Conservation (phyloP, 1,284 basidiomycete genomes). For the Pseudozyma pruni region DNA sequence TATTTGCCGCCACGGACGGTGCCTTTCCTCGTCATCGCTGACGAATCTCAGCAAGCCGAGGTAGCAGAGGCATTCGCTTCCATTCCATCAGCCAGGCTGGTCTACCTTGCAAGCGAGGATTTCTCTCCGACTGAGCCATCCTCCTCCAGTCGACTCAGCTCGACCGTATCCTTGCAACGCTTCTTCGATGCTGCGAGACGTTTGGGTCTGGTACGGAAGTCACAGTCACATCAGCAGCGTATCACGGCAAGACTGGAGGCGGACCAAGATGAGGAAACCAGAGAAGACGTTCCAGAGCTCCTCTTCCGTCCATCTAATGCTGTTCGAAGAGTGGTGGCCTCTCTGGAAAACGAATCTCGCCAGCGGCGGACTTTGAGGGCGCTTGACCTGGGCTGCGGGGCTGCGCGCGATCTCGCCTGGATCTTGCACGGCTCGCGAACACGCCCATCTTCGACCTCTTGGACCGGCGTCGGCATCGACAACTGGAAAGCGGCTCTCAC, state of each 20-base stretch:
- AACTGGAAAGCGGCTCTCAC: slow-evolving; percentile 44
- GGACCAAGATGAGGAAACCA: background rate
- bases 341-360: background rate
- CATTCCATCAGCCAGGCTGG: slow-evolving; percentile 7
- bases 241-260: background rate
- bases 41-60: slow-evolving; percentile 8
- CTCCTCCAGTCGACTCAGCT: background rate
- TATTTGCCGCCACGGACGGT: slow-evolving; percentile 36
- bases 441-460: slow-evolving; percentile 1
- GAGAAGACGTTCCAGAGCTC: slow-evolving; percentile 23
- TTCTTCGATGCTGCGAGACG: slow-evolving; percentile 13
- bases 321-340: slow-evolving; percentile 14
- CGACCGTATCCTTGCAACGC: background rate
- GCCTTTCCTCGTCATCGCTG: slow-evolving; percentile 27
- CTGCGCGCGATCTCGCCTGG: slow-evolving; percentile 41
- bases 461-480: slow-evolving; percentile 41
- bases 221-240: slow-evolving; percentile 5
- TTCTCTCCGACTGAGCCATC: background rate
- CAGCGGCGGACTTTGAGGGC: background rate
- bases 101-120: slow-evolving; percentile 12
- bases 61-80: slow-evolving; percentile 21
- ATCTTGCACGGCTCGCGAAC: slow-evolving; percentile 38
- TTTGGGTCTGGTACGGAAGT: slow-evolving; percentile 10
- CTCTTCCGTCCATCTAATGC: slow-evolving; percentile 39
- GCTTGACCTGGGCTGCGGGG: slow-evolving; percentile 42